Evolutionary conservation across 768 basidiomycete genomes (phyloP).

Genomic region (Amanita muscaria): DNA sequence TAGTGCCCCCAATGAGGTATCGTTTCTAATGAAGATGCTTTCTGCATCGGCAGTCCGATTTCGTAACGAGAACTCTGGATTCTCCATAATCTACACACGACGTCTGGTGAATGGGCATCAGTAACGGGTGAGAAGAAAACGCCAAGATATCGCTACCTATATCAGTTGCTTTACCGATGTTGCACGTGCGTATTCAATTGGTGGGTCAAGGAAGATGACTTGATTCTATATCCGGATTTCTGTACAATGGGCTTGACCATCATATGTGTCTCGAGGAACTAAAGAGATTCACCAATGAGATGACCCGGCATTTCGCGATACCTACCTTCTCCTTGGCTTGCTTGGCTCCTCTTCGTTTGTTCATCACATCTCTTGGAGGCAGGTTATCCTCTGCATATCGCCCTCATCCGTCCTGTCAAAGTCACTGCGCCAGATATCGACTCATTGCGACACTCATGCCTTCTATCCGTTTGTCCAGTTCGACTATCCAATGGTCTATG

Average conservation of each 20-base stretch:
- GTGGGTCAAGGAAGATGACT: conserved; percentile 96
- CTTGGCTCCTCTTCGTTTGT: conserved; percentile 61
- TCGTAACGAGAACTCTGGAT: conserved; percentile 97
- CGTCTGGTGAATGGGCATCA: conserved; percentile 34
- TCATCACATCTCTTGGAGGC: conserved; percentile 44
- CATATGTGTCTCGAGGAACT: conserved; percentile 71
- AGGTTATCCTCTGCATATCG: conserved; percentile 44
- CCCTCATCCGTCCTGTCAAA: conserved; percentile 73
- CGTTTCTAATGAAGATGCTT: conserved; percentile 50
- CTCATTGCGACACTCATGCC: conserved; percentile 69
- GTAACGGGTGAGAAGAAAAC: not conserved
- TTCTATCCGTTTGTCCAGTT: conserved; percentile 79
- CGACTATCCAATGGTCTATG: conserved; percentile 85
- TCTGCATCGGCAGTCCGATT: conserved; percentile 89
- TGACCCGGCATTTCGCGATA: not conserved
- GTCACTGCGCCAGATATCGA: conserved; percentile 82
- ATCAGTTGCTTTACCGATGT: conserved; percentile 85
- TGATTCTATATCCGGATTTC: conserved; percentile 98
- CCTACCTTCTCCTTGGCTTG: conserved; percentile 67
- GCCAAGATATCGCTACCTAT: no score
- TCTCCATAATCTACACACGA: conserved; percentile 78
- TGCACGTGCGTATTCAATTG: conserved; percentile 88
- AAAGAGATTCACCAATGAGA: conserved; percentile 4
- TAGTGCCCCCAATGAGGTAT: conserved; percentile 58
- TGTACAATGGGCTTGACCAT: conserved; percentile 81